These are phyloP conservation scores for Scenedesmus sp. DNA, from an alignment of 163 green algal species.

Conservation along the genomic window DNA sequence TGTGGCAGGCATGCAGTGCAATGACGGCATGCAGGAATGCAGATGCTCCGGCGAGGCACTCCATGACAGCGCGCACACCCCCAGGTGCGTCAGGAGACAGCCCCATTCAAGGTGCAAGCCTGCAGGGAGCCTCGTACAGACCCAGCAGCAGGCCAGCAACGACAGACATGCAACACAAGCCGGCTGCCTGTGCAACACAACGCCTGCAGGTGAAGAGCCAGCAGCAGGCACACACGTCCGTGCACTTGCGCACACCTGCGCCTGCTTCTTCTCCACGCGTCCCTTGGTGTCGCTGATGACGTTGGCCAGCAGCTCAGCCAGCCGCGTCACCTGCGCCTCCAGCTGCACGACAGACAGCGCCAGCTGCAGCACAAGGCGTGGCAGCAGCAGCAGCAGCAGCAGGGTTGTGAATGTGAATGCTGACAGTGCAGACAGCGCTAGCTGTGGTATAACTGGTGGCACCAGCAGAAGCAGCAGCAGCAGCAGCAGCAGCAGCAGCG, in stretches of 20 bases:
- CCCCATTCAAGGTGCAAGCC: too few relatives aligned
- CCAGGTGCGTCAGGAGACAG: too few relatives aligned
- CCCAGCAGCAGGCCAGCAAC: not conserved
- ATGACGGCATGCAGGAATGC: too few relatives aligned
- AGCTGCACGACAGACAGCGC: conserved; percentile 69
- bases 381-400: conserved; percentile 5
- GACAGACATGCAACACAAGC: too few relatives aligned
- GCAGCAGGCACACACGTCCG: too few relatives aligned
- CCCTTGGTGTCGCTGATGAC: conserved; percentile 84
- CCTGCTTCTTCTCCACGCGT: conserved; percentile 93
- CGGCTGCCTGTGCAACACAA: not conserved
- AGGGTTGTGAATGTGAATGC: not conserved
- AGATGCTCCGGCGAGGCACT: too few relatives aligned
- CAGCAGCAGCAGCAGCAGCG: not conserved
- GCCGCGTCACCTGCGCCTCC: conserved; percentile 75
- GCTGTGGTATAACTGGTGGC: not conserved
- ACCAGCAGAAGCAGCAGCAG: not conserved
- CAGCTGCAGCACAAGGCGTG: not conserved
- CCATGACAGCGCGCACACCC: too few relatives aligned
- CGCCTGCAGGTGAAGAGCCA: too few relatives aligned
- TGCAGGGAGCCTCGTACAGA: too few relatives aligned
- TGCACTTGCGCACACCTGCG: conserved; percentile 54
- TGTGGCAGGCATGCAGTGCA: too few relatives aligned
- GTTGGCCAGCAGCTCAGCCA: conserved; percentile 74
- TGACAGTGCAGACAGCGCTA: too few relatives aligned